Percentiles rank a stretch among this genome's conserved stretches.
Conservation (phyloP, 306 rosid genomes). For the Fagus sylvatica region DNA sequence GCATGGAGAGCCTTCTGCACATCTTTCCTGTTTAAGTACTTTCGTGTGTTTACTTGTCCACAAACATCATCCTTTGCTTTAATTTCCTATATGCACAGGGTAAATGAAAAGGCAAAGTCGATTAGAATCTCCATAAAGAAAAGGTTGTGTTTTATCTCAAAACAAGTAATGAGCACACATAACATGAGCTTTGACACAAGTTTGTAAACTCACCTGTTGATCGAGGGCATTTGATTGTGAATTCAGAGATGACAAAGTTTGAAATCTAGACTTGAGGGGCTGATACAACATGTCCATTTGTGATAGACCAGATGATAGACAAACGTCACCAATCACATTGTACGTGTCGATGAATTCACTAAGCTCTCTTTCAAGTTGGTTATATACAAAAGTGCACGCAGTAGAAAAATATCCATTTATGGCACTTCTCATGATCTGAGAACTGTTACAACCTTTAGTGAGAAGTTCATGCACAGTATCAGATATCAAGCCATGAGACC, state of each 20-base stretch:
- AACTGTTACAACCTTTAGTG: conserved; percentile 23
- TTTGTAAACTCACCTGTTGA: background rate
- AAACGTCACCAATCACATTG: background rate
- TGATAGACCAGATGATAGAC: background rate
- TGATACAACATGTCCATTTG: background rate
- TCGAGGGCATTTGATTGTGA: background rate
- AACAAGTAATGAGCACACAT: no score
- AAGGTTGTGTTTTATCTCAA: background rate
- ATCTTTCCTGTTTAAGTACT: conserved; percentile 12
- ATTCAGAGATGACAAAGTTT: background rate
- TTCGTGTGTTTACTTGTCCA: background rate
- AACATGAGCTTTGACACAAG: no score
- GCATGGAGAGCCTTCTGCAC: conserved; percentile 9
- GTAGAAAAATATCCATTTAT: background rate
- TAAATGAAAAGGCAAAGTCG: background rate
- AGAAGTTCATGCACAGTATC: conserved; percentile 25
- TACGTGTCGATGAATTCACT: background rate
- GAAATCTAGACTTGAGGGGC: background rate
- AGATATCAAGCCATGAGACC: conserved; percentile 44
- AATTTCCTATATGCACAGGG: background rate
- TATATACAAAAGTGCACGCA: conserved; percentile 11
- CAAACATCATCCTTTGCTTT: background rate
- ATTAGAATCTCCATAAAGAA: background rate
- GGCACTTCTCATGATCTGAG: conserved; percentile 10
- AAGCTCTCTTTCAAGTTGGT: background rate